Percentiles rank a stretch among this genome's conserved stretches.
phyloP scores from a whole-genome alignment of 176 grass and related monocot species.

The Bolboschoenus planiculmis region DNA sequence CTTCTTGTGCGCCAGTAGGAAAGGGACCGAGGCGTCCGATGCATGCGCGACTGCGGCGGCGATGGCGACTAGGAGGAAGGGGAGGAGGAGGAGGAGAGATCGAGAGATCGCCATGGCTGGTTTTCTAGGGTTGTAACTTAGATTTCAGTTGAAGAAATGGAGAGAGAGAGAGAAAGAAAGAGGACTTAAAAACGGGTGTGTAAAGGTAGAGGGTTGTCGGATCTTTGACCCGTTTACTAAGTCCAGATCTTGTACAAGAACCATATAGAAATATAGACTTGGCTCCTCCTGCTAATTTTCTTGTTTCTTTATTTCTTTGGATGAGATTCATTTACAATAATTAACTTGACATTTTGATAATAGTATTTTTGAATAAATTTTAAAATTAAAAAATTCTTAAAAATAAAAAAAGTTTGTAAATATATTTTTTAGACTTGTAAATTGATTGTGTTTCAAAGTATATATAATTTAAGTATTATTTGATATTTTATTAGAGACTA shows the following conservation, averaged over 20 bases:
- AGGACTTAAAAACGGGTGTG: not conserved
- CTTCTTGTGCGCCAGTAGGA: constrained; percentile 94
- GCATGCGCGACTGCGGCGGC: not conserved
- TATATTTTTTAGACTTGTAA: no score
- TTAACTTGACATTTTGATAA: no score
- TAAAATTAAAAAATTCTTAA: no score
- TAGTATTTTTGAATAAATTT: no score
- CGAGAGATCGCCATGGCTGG: constrained; percentile 41
- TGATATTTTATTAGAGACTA: no score
- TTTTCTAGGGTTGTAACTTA: constrained; percentile 23
- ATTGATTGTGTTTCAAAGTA: no score
- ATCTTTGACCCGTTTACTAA: not conserved
- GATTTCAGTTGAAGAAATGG: not conserved
- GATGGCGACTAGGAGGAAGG: constrained; percentile 29
- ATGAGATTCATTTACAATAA: no score
- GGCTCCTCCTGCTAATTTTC: no score
- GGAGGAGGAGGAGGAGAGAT: constrained; percentile 19
- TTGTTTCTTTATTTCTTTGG: no score
- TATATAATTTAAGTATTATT: no score
- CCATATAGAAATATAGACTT: no score
- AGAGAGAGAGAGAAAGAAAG: not conserved
- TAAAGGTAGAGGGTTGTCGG: not conserved
- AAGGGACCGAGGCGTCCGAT: constrained; percentile 48
- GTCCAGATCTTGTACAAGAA: not conserved
- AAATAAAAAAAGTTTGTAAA: no score